Evolutionary conservation across 1,139 yeast species (phyloP).

Genomic region (Suhomyces chickasaworum): DNA sequence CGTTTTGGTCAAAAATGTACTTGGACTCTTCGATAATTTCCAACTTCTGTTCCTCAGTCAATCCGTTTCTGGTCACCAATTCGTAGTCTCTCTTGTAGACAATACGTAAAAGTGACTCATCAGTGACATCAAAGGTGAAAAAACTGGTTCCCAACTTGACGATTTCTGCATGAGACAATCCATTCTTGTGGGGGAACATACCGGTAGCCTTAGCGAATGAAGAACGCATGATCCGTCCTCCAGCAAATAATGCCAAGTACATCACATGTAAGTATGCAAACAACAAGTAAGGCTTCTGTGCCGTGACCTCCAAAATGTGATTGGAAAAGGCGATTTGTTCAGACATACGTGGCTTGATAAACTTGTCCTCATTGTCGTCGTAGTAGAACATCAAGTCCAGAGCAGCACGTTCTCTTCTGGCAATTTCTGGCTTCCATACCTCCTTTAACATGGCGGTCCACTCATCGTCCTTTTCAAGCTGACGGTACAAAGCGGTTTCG

Average conservation of each 20-base stretch:
- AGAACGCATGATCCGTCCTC: constrained; percentile 75
- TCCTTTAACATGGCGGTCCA: constrained; percentile 47
- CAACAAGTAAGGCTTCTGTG: constrained; percentile 66
- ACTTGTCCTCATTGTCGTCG: constrained; percentile 55
- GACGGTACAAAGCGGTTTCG: constrained; percentile 56
- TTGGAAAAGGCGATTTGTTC: constrained; percentile 63
- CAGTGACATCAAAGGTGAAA: constrained; percentile 70
- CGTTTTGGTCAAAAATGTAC: constrained; percentile 66
- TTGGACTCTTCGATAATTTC: constrained; percentile 71
- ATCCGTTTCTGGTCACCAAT: constrained; percentile 64
- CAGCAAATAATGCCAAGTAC: constrained; percentile 86
- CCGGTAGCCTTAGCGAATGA: constrained; percentile 68
- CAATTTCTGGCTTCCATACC: constrained; percentile 73
- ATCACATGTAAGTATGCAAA: constrained; percentile 86
- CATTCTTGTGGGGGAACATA: constrained; percentile 71
- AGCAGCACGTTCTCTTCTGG: constrained; percentile 59
- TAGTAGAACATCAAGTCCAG: constrained; percentile 71
- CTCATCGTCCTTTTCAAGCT: constrained; percentile 46
- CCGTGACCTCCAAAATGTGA: constrained; percentile 57
- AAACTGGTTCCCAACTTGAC: constrained; percentile 66
- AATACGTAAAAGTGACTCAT: constrained; percentile 64
- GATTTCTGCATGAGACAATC: constrained; percentile 62
- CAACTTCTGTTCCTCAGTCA: constrained; percentile 69
- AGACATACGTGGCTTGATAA: constrained; percentile 56
- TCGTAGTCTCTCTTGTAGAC: constrained; percentile 77